These are phyloP conservation scores for Sphaceloma murrayae DNA, from an alignment of 2,329 filamentous ascomycete species.

Conservation along the genomic window DNA sequence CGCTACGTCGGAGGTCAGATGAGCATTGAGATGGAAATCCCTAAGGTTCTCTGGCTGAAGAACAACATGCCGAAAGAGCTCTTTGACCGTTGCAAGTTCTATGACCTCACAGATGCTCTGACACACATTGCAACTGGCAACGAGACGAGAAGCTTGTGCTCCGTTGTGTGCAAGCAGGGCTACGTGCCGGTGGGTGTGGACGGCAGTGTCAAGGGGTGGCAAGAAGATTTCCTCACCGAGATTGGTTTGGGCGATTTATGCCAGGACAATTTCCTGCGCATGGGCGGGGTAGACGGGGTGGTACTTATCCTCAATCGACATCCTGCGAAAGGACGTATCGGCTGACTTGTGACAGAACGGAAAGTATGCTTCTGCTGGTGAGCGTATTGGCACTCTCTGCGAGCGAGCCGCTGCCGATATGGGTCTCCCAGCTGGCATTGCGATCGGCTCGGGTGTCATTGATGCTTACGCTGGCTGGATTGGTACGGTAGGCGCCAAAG, in stretches of 20 bases:
- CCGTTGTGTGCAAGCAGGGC: slow-evolving; percentile 93
- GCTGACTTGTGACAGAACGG: slow-evolving; percentile 59
- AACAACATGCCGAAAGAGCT: slow-evolving; percentile 91
- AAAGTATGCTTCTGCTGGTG: slow-evolving; percentile 80
- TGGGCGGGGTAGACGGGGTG: slow-evolving; percentile 91
- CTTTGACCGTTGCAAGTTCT: slow-evolving; percentile 92
- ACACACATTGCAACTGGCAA: slow-evolving; percentile 90
- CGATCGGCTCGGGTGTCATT: slow-evolving; percentile 92
- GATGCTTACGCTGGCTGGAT: slow-evolving; percentile 99
- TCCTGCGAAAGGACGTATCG: not conserved
- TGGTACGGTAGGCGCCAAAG: slow-evolving; percentile 94
- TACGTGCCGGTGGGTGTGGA: slow-evolving; percentile 96
- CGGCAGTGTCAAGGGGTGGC: slow-evolving; percentile 95
- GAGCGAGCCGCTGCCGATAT: slow-evolving; percentile 75
- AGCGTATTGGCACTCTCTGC: slow-evolving; percentile 76
- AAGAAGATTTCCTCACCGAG: slow-evolving; percentile 79
- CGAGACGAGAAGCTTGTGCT: slow-evolving; percentile 89
- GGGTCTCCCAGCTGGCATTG: slow-evolving; percentile 75
- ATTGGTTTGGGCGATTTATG: slow-evolving; percentile 81
- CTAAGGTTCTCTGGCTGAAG: slow-evolving; percentile 96
- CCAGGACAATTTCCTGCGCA: slow-evolving; percentile 79
- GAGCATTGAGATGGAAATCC: slow-evolving; percentile 99
- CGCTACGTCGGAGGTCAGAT: slow-evolving; percentile 96
- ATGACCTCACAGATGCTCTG: slow-evolving; percentile 83
- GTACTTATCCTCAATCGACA: slow-evolving; percentile 44